Evolutionary conservation across 805 yeast species (phyloP), one percentile per base, ranked within the genome.

Genomic region (Komagataella mondaviorum): DNA sequence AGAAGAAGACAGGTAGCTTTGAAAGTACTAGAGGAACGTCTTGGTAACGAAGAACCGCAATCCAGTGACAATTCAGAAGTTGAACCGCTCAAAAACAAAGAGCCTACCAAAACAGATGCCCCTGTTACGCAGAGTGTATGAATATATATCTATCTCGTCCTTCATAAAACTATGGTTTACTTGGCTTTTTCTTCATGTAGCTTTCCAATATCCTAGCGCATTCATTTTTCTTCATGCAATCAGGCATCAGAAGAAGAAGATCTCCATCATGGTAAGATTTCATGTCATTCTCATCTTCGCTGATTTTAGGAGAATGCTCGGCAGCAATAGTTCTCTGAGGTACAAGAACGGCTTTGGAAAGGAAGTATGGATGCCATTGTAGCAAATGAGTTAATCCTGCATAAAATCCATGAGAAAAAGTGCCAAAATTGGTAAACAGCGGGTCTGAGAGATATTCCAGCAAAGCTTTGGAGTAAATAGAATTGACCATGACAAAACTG

Each of bases 331-430:
- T 66, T 59, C 80, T 76, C 47, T 81, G 73, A 10, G 88, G 86
- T 1, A 93, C 77, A 14, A 91, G 64, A 0, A 88, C 84, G 3
- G 93, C 73, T 60, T 80, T 84, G 51, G 85, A 75, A 57, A 93
- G 71, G 23, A 85, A 68, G 24, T 77, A 79, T 10, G 96, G 96
- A 63, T 91, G 99, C 99, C 98, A 93, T 66, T 88, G 97, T 57
- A 89, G 71, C 47, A 89, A 71, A 63, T 93, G 98, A n/a, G 87
- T 77, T 46, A 91, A 62, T 0, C 93, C 90, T n/a, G 76, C 73
- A 53, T 78, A 80, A 4, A 81, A 84, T 51, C 76, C 76, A 49
- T 65, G 64, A 12, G 76, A 76, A 66, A 86, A 86, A 52, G 75
- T 75, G n/a, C 67, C 66, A 67, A 85, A 88, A 49, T 76, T 73